Evolutionary conservation across 2,329 filamentous ascomycete genomes (phyloP).

Genomic region (Sporothrix dimorphospora): DNA sequence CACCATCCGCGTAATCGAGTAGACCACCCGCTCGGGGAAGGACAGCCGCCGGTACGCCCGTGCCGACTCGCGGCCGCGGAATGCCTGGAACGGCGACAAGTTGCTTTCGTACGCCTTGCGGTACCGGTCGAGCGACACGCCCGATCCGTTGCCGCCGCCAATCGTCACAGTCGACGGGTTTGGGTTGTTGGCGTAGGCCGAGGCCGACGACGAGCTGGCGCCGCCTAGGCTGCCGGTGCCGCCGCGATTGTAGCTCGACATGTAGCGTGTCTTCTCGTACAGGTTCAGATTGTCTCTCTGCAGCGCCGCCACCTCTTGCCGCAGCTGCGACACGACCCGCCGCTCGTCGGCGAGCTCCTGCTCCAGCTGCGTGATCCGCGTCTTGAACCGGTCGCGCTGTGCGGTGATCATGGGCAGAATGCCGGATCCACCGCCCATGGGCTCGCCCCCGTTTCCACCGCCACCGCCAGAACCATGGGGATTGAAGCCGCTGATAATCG

Average conservation of each 20-base stretch:
- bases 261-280: conserved; percentile 96
- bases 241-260: conserved; percentile 86
- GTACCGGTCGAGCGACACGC: conserved; percentile 79
- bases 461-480: conserved; percentile 49
- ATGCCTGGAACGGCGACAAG: conserved; percentile 93
- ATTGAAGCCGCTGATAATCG: conserved; percentile 97
- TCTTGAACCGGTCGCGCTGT: conserved; percentile 97
- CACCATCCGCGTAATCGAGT: conserved; percentile 88
- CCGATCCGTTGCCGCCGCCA: conserved; percentile 59
- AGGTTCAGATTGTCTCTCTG: conserved; percentile 96
- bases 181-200: conserved; percentile 66
- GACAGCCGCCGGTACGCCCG: conserved; percentile 93
- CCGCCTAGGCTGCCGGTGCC: conserved; percentile 39
- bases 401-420: conserved; percentile 98
- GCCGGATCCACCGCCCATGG: conserved; percentile 75
- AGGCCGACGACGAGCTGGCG: conserved; percentile 66
- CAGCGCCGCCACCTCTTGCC: conserved; percentile 86
- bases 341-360: conserved; percentile 85
- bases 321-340: conserved; percentile 77
- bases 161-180: conserved; percentile 73
- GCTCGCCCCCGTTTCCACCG: conserved; percentile 53
- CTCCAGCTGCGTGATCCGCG: conserved; percentile 89
- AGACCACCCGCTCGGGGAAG: conserved; percentile 84
- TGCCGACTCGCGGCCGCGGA: conserved; percentile 88
- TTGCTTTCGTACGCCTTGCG: conserved; percentile 92